Base-by-base conservation (phyloP, 1,284 basidiomycete genomes). In the Moesziomyces parantarcticus region DNA sequence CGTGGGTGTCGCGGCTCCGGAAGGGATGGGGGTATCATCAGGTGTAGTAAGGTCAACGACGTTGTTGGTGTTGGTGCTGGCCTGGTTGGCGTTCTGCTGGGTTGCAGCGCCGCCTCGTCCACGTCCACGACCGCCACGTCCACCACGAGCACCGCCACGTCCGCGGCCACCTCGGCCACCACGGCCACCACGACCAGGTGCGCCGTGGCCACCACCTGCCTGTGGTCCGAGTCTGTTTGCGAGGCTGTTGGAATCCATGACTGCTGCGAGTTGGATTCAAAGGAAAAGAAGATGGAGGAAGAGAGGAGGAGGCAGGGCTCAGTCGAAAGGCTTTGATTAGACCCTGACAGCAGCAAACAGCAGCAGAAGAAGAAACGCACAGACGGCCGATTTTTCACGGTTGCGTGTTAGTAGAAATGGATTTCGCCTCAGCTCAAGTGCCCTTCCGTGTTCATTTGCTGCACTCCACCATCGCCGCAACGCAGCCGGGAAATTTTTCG, bases 41-140 rank as follows among this genome's bases (percentile, higher is more conserved):
- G 66, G 61, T 3, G 57, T 61, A n/a, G 58, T n/a, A n/a, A n/a
- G n/a, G n/a, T n/a, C 71, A 16, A 58, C 76, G 36, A 50, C 45
- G 41, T 53, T 66, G 59, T 45, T 65, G 85, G 90, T 47, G 46
- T 50, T 66, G 59, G 44, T 65, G 85, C 90, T 90, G 53, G 85
- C 88, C 58, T 89, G 55, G 2, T 44, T 32, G 9, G 36, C 16
- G 22, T 43, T 10, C n/a, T 55, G 57, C 8, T 50, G 51, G 9
- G 54, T 26, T 3, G 51, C 25, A 18, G 25, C 45, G 18, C 29
- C 29, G 29, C 29, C 29, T 14, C 50, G 50, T 16, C 23, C 40
- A 3, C 26, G 50, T 40, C 40, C 40, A 3, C 89, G n/a, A 86
- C 89, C 79, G 21, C 76, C 55, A 8, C 79, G 75, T 4, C 55